These are phyloP conservation scores for Coemansia sp. DNA, from an alignment of 192 early-diverging fungal genomes.

Conservation along the genomic window DNA sequence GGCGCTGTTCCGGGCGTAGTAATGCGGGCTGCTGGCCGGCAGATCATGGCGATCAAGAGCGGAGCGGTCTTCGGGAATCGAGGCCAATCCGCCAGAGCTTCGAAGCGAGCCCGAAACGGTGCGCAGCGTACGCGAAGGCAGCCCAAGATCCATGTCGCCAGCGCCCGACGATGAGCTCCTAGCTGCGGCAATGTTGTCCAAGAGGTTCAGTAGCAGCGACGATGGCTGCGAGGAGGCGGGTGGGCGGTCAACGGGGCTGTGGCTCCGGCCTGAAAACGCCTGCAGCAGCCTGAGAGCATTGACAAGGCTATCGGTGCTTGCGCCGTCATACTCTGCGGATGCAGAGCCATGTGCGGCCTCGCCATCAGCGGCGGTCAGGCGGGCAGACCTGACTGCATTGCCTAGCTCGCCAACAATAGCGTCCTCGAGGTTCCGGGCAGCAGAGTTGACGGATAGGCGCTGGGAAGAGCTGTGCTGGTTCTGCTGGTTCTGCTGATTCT, in stretches of 20 bases:
- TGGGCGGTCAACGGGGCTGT: slow-evolving; percentile 11
- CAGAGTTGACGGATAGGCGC: slow-evolving; percentile 11
- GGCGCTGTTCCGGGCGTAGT: slow-evolving; percentile 6
- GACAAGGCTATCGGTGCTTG: slow-evolving; percentile 35
- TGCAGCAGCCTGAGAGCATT: slow-evolving; percentile 46
- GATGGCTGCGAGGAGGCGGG: slow-evolving; percentile 5
- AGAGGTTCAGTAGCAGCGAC: slow-evolving; percentile 19
- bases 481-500: slow-evolving; percentile 3
- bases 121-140: neutral
- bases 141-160: slow-evolving; percentile 2
- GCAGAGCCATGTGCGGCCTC: slow-evolving; percentile 3
- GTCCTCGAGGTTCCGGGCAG: slow-evolving; percentile 24
- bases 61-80: slow-evolving; percentile 16
- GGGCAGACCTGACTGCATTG: slow-evolving; percentile 5
- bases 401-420: slow-evolving; percentile 18
- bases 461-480: neutral
- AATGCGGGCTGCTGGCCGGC: neutral
- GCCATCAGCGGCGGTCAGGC: neutral
- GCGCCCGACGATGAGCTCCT: slow-evolving; percentile 4
- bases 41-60: neutral
- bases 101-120: neutral
- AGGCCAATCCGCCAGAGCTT: slow-evolving; percentile 6
- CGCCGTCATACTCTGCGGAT: slow-evolving; percentile 9
- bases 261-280: slow-evolving; percentile 17
- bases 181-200: slow-evolving; percentile 22